Conservation (phyloP, 352 stramenopile species). For the Phytophthora capsici region DNA sequence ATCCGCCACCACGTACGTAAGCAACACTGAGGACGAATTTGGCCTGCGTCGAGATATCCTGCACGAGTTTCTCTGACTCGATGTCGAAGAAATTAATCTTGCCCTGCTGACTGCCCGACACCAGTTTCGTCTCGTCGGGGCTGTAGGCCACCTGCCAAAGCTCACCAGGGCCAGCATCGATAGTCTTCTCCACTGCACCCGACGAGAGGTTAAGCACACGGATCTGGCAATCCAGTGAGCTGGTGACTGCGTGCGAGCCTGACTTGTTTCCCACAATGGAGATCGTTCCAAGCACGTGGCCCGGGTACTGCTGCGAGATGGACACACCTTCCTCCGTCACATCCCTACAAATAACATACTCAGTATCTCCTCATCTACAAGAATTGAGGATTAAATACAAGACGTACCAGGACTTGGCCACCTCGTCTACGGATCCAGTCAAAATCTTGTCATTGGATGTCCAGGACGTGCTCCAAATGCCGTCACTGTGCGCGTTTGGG, state of each 20-base stretch:
- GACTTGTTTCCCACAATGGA: constrained; percentile 85
- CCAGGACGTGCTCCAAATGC: constrained; percentile 91
- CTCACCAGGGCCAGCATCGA: constrained; percentile 86
- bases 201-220: constrained; percentile 79
- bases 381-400: neutral
- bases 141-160: constrained; percentile 90
- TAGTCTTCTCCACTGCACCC: constrained; percentile 80
- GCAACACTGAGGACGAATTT: constrained; percentile 84
- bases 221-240: constrained; percentile 86
- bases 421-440: constrained; percentile 88
- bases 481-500: constrained; percentile 85
- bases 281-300: constrained; percentile 87
- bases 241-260: constrained; percentile 77
- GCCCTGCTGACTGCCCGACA: constrained; percentile 82
- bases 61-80: constrained; percentile 77
- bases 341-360: constrained; percentile 44
- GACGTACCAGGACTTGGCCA: constrained; percentile 84
- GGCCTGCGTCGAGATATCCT: constrained; percentile 72
- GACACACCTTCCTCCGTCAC: constrained; percentile 72
- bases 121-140: constrained; percentile 81
- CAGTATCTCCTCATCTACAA: neutral
- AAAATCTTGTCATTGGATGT: constrained; percentile 89
- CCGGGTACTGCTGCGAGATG: constrained; percentile 84
- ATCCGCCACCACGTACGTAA: constrained; percentile 53
- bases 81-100: constrained; percentile 91